Percentiles rank a stretch among this genome's conserved stretches.
phyloP scores from a whole-genome alignment of 2,329 filamentous ascomycete genomes.

The Paracamarosporium sp. region DNA sequence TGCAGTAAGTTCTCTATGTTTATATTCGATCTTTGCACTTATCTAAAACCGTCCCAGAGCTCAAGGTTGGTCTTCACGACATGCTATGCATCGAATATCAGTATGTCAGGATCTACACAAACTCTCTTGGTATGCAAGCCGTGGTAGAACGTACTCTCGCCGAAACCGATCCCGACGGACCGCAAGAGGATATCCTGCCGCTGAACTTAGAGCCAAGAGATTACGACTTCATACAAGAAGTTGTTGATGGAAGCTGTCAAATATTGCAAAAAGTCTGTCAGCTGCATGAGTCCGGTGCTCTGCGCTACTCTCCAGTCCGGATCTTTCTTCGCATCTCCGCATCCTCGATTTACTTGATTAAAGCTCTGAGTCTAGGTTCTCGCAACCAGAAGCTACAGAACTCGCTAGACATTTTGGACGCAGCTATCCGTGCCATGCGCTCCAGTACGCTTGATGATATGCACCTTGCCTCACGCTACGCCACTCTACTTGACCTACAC shows the following conservation, averaged over 20 bases:
- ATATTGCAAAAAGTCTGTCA: constrained; percentile 59
- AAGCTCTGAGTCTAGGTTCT: constrained; percentile 58
- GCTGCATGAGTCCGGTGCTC: constrained; percentile 53
- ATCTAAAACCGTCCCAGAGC: constrained; percentile 25
- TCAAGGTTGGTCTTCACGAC: constrained; percentile 51
- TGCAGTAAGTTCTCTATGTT: constrained; percentile 33
- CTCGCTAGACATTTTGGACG: constrained; percentile 56
- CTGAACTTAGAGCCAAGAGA: constrained; percentile 58
- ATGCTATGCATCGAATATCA: constrained; percentile 62
- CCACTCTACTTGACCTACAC: constrained; percentile 54
- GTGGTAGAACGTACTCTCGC: constrained; percentile 62
- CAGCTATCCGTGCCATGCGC: constrained; percentile 56
- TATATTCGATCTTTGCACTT: neutral
- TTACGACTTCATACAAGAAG: constrained; percentile 63
- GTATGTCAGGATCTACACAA: constrained; percentile 52
- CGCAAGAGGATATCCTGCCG: constrained; percentile 48
- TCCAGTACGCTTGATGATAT: constrained; percentile 60
- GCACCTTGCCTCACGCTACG: constrained; percentile 59
- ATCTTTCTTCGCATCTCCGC: constrained; percentile 63
- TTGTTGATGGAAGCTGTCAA: constrained; percentile 61
- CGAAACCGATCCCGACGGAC: constrained; percentile 43
- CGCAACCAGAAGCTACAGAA: constrained; percentile 57
- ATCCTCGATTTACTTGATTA: constrained; percentile 62
- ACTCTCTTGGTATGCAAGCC: constrained; percentile 62
- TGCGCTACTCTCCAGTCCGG: constrained; percentile 61